Evolutionary conservation across 2,329 filamentous ascomycete genomes (phyloP).

Genomic region (Fonsecaea erecta): DNA sequence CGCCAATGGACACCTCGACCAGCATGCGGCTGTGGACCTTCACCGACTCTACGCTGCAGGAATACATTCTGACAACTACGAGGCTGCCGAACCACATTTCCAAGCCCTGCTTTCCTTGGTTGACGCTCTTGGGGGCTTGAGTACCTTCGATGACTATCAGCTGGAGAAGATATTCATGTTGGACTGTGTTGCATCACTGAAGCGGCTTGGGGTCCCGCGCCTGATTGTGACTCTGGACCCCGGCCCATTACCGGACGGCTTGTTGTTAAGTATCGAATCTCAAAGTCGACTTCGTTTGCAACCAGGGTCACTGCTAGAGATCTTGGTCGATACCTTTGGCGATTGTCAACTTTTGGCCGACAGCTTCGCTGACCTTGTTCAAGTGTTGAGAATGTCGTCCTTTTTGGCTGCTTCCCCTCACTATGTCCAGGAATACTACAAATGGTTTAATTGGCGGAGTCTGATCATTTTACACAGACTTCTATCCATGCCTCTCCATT

Average conservation of each 20-base stretch:
- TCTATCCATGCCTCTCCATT: slow-evolving; percentile 26
- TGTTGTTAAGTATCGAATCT: slow-evolving; percentile 10
- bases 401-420: slow-evolving; percentile 15
- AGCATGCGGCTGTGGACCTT: slow-evolving; percentile 30
- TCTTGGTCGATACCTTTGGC: slow-evolving; percentile 8
- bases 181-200: slow-evolving; percentile 24
- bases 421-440: slow-evolving; percentile 25
- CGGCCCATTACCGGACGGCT: slow-evolving; percentile 19
- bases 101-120: slow-evolving; percentile 33
- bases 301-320: slow-evolving; percentile 17
- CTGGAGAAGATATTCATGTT: slow-evolving; percentile 28
- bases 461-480: slow-evolving; percentile 28
- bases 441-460: slow-evolving; percentile 26
- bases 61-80: slow-evolving; percentile 17
- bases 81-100: slow-evolving; percentile 32
- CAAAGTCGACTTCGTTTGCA: slow-evolving; percentile 11
- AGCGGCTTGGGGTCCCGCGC: slow-evolving; percentile 17
- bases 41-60: slow-evolving; percentile 28
- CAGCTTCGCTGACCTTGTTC: slow-evolving; percentile 22
- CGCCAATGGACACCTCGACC: slow-evolving; percentile 25
- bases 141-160: slow-evolving; percentile 32
- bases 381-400: slow-evolving; percentile 23
- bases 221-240: slow-evolving; percentile 28
- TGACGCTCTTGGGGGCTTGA: slow-evolving; percentile 28
- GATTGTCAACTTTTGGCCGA: slow-evolving; percentile 7